A percentile compares a stretch with the other conserved stretches of the same genome.
phyloP scores from a whole-genome alignment of 1,139 yeast species.

The Schizosaccharomyces versatilis region DNA sequence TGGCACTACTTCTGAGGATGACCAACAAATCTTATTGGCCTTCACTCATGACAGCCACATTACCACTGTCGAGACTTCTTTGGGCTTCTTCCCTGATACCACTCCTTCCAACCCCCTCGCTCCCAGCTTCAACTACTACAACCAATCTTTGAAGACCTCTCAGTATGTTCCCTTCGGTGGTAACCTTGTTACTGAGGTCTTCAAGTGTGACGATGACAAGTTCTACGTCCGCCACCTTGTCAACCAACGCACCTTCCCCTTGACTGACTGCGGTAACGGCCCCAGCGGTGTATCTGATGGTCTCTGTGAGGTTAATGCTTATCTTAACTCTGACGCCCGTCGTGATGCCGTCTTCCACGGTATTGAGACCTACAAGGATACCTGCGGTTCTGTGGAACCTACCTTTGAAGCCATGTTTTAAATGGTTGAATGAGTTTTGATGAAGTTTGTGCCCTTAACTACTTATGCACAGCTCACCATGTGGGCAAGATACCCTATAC shows the following conservation, averaged over 20 bases:
- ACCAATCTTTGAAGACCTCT: not conserved
- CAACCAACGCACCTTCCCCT: not conserved
- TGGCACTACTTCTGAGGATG: not conserved
- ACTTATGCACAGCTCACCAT: too few relatives aligned
- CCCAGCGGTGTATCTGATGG: not conserved
- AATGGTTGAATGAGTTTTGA: too few relatives aligned
- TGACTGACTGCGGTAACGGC: not conserved
- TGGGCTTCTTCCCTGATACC: conserved; percentile 1
- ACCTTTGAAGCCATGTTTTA: too few relatives aligned
- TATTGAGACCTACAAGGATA: not conserved
- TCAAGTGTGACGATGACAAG: not conserved
- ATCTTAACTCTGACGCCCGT: conserved; percentile 1
- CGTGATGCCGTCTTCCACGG: not conserved
- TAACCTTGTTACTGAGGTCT: not conserved
- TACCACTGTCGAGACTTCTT: not conserved
- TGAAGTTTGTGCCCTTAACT: too few relatives aligned
- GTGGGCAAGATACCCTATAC: too few relatives aligned
- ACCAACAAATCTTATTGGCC: not conserved
- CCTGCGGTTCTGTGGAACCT: not conserved
- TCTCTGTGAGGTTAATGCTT: not conserved
- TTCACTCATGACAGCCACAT: not conserved
- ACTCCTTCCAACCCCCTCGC: not conserved
- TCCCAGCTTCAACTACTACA: not conserved
- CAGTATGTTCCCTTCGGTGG: not conserved
- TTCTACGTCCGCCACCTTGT: not conserved